Conservation (phyloP, 805 yeast species). For the Isabelozyma gotoi region DNA sequence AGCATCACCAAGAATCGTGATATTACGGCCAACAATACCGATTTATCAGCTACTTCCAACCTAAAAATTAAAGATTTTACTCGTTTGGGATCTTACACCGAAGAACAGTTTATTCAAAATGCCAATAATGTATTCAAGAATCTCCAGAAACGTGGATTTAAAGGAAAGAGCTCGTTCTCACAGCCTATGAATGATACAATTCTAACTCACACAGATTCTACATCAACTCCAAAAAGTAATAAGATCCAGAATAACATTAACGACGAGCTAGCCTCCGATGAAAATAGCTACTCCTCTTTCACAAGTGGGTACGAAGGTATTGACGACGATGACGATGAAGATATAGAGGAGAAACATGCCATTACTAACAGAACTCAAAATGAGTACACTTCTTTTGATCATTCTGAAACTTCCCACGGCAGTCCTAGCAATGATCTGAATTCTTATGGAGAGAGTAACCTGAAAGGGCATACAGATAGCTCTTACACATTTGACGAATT, state of each 20-base stretch:
- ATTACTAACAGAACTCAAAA: neutral
- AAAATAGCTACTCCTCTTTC: slow-evolving; percentile 29
- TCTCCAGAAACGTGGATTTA: slow-evolving; percentile 34
- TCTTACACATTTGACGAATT: slow-evolving; percentile 35
- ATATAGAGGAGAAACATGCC: slow-evolving; percentile 4
- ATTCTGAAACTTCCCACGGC: neutral
- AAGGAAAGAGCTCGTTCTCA: slow-evolving; percentile 4
- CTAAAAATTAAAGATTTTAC: slow-evolving; percentile 31
- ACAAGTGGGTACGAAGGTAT: slow-evolving; percentile 28
- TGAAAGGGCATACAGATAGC: too few relatives aligned
- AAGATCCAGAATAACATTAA: slow-evolving; percentile 4
- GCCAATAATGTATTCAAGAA: slow-evolving; percentile 40
- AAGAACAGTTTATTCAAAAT: slow-evolving; percentile 34
- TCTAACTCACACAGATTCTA: slow-evolving; percentile 23
- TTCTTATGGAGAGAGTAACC: too few relatives aligned
- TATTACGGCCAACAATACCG: slow-evolving; percentile 7
- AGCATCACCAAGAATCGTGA: neutral
- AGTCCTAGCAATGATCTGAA: neutral
- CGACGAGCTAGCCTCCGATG: slow-evolving; percentile 4
- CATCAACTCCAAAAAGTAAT: slow-evolving; percentile 37
- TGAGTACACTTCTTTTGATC: slow-evolving; percentile 12
- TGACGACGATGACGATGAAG: slow-evolving; percentile 7
- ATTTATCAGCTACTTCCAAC: slow-evolving; percentile 7
- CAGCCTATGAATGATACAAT: slow-evolving; percentile 1
- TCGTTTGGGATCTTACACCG: slow-evolving; percentile 30